Conservation (phyloP, 352 stramenopile species). For the Globisporangium acanthophoron region DNA sequence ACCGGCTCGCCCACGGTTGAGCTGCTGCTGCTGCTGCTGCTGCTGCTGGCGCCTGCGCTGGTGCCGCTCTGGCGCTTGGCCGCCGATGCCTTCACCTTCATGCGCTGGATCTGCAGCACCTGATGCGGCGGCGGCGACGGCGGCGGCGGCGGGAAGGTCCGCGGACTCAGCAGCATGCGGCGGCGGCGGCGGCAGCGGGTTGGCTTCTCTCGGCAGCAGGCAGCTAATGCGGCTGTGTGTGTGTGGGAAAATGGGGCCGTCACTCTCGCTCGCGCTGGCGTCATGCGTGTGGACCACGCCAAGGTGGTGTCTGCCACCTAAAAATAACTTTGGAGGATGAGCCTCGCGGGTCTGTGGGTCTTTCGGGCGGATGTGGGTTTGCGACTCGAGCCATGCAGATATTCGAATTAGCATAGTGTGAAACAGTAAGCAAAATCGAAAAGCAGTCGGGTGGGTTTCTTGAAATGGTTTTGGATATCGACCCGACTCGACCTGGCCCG, state of each 20-base stretch:
- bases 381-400: neutral
- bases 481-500: neutral
- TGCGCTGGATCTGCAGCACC: slow-evolving; percentile 38
- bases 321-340: neutral
- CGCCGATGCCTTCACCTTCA: slow-evolving; percentile 23
- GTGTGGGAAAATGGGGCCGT: neutral
- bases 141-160: neutral
- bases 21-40: slow-evolving; percentile 9
- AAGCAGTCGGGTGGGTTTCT: neutral
- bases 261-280: neutral
- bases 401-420: neutral
- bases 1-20: slow-evolving; percentile 27
- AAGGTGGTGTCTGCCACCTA: neutral
- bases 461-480: neutral
- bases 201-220: neutral
- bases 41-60: neutral
- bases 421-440: neutral
- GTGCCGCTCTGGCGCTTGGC: slow-evolving; percentile 4
- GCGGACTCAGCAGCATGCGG: too few species aligned
- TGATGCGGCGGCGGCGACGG: slow-evolving; percentile 22
- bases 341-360: too few species aligned
- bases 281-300: neutral
- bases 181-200: too few species aligned
- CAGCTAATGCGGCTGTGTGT: neutral
- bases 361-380: too few species aligned